Conservation (phyloP, 202 grass and related monocot species). For the Miscanthus sacchariflorus region DNA sequence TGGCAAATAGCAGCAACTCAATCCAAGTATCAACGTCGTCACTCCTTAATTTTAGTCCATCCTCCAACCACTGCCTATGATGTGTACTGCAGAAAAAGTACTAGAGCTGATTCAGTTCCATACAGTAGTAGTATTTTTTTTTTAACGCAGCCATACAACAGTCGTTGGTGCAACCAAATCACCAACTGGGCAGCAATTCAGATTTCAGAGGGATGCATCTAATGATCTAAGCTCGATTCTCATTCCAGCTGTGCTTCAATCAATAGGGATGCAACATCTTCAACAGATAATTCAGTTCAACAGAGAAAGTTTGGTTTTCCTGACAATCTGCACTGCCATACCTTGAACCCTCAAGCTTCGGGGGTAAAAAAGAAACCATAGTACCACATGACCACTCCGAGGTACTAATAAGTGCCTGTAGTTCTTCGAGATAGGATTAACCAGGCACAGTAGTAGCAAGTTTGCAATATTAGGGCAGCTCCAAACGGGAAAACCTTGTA, state of each 20-base stretch:
- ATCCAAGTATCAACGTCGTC: not conserved
- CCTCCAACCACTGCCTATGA: not conserved
- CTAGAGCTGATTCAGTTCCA: not conserved
- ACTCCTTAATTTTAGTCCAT: too few relatives aligned
- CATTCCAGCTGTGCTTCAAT: too few relatives aligned
- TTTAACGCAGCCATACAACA: too few relatives aligned
- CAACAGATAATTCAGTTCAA: not conserved
- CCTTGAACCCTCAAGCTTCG: not conserved
- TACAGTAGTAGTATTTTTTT: not conserved
- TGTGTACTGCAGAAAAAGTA: not conserved
- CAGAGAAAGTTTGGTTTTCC: not conserved
- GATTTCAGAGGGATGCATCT: not conserved
- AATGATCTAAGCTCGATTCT: too few relatives aligned
- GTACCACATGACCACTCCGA: not conserved
- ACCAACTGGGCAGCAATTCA: not conserved
- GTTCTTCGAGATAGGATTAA: constrained; percentile 3
- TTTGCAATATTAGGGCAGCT: not conserved
- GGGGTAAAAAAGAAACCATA: not conserved
- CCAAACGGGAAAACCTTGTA: not conserved
- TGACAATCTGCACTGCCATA: not conserved
- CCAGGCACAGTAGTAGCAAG: not conserved
- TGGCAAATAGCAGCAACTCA: too few relatives aligned
- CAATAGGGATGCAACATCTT: not conserved
- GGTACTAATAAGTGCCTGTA: not conserved
- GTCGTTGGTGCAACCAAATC: too few relatives aligned